Evolutionary conservation across 2,329 filamentous ascomycete genomes (phyloP).

Genomic region (Boeremia exigua): DNA sequence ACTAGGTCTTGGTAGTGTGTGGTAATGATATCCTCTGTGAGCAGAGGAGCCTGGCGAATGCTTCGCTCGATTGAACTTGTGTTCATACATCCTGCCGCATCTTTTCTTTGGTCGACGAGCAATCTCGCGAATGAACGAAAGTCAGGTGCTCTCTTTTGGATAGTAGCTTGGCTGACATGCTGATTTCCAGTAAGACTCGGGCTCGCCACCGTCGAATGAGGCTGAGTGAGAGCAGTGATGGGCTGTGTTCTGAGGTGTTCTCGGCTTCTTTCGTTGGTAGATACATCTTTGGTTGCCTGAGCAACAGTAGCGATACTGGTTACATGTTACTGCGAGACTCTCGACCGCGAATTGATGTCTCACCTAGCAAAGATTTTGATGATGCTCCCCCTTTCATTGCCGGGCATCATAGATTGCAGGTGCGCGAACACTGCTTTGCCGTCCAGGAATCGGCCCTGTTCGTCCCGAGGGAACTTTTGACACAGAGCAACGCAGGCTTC

Average conservation of each 20-base stretch:
- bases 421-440: not conserved
- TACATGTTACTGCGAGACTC: too few relatives aligned
- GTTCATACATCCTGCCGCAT: too few relatives aligned
- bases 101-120: not conserved
- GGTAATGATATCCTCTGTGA: conserved; percentile 2
- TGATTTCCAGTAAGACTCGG: not conserved
- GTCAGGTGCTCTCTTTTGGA: not conserved
- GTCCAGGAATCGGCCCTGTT: not conserved
- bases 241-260: not conserved
- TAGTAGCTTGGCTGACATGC: not conserved
- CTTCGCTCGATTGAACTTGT: not conserved
- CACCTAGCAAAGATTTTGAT: not conserved
- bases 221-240: not conserved
- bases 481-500: not conserved
- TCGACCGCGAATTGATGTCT: not conserved
- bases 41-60: conserved; percentile 19
- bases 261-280: not conserved
- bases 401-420: not conserved
- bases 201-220: not conserved
- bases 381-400: not conserved
- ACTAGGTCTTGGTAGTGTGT: conserved; percentile 16
- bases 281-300: not conserved
- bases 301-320: not conserved
- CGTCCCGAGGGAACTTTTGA: not conserved
- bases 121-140: conserved; percentile 1